Percentiles rank a stretch among this genome's conserved stretches.
Conservation (phyloP, 192 early-diverging fungal species). For the Spizellomyces punctatus region DNA sequence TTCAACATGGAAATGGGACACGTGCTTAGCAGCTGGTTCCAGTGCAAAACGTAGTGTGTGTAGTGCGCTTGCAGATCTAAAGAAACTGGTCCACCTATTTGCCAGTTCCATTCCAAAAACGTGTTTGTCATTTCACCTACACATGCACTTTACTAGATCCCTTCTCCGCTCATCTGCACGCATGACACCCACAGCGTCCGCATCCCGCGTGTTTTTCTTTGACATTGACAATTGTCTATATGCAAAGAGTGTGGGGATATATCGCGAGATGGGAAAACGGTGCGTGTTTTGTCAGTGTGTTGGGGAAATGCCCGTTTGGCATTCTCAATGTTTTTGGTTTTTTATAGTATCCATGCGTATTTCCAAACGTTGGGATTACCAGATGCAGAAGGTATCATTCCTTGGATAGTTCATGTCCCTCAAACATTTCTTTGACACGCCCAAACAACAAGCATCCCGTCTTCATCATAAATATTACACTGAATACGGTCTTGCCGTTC, state of each 20-base stretch:
- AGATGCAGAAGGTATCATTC: slow-evolving; percentile 43
- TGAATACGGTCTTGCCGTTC: slow-evolving; percentile 73
- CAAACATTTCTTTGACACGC: background rate
- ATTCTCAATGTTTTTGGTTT: background rate
- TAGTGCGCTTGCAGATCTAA: no score
- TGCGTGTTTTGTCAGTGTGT: background rate
- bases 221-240: slow-evolving; percentile 85
- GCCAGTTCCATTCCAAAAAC: no score
- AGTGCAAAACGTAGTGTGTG: no score
- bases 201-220: slow-evolving; percentile 65
- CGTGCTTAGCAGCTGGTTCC: no score
- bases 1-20: no score
- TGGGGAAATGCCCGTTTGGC: background rate
- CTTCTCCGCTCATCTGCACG: no score
- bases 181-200: no score
- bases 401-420: background rate
- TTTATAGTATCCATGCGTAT: slow-evolving; percentile 59
- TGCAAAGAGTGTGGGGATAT: slow-evolving; percentile 19
- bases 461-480: slow-evolving; percentile 64
- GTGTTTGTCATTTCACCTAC: no score
- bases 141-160: no score
- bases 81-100: no score
- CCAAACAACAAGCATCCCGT: slow-evolving; percentile 27
- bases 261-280: slow-evolving; percentile 31
- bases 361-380: slow-evolving; percentile 60